phyloP scores from a whole-genome alignment of 2,329 filamentous ascomycete genomes.

The Scorias spongiosa region DNA sequence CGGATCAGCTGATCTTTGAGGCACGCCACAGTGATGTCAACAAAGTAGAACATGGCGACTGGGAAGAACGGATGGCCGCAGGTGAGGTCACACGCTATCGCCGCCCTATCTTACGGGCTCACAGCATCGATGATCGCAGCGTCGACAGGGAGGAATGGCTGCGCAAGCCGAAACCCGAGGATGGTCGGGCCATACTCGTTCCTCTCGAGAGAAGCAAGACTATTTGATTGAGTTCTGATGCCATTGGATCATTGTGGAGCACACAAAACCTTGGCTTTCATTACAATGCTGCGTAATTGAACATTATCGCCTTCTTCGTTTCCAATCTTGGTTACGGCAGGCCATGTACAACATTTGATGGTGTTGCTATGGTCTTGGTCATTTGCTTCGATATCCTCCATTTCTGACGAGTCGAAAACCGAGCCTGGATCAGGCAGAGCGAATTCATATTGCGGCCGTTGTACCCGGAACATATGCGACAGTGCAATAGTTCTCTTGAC shows the following conservation, averaged over 20 bases:
- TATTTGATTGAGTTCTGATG: not conserved
- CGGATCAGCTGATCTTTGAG: conserved; percentile 6
- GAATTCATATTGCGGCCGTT: conserved; percentile 18
- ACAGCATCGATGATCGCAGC: not conserved
- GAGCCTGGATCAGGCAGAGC: conserved; percentile 11
- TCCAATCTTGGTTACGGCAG: conserved; percentile 47
- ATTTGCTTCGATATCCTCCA: conserved; percentile 51
- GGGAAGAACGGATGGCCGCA: conserved; percentile 7
- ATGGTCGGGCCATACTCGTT: not conserved
- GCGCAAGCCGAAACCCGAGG: not conserved
- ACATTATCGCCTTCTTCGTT: conserved; percentile 48
- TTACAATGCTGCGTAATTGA: conserved; percentile 47
- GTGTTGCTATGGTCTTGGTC: conserved; percentile 37
- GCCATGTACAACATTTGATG: conserved; percentile 49
- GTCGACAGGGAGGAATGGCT: not conserved
- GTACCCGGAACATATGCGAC: conserved; percentile 17
- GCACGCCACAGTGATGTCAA: conserved; percentile 7
- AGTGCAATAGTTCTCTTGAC: conserved; percentile 14
- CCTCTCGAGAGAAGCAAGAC: not conserved
- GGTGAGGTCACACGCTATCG: conserved; percentile 8
- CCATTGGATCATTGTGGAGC: not conserved
- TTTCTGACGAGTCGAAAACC: conserved; percentile 40
- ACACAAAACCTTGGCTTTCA: conserved; percentile 51
- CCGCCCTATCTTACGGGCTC: conserved; percentile 1
- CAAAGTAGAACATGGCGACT: not conserved